These are phyloP conservation scores for Botrytis galanthina DNA, from an alignment of 2,329 filamentous ascomycete genomes.

Conservation along the genomic window DNA sequence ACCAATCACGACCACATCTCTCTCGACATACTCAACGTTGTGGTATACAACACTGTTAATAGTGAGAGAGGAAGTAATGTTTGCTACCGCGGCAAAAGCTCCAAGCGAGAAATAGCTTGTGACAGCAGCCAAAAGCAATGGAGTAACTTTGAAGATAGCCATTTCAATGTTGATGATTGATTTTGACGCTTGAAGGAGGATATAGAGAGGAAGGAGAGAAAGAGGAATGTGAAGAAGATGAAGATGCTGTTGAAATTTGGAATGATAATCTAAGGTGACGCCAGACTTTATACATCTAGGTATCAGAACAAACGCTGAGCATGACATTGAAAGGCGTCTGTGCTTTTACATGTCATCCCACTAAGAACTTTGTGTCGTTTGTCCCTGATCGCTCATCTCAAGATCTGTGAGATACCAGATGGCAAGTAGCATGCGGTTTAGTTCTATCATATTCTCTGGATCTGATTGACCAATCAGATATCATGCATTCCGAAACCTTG, in stretches of 20 bases:
- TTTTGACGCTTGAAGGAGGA: neutral
- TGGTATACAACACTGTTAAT: neutral
- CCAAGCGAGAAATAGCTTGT: neutral
- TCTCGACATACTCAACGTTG: neutral
- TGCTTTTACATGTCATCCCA: neutral
- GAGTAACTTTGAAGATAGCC: neutral
- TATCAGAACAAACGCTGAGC: neutral
- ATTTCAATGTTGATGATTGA: neutral
- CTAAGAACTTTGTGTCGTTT: neutral
- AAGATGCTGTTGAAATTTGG: neutral
- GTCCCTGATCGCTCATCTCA: neutral
- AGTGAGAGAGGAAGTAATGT: neutral
- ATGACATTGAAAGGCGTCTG: neutral
- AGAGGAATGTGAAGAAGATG: neutral
- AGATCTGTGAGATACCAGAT: neutral
- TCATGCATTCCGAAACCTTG: too few species aligned
- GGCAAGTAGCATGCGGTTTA: neutral
- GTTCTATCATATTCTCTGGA: neutral
- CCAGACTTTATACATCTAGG: neutral
- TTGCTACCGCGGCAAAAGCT: neutral
- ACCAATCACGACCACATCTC: constrained; percentile 40
- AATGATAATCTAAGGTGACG: neutral
- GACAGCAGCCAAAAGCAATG: neutral
- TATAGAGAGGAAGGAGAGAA: too few species aligned
- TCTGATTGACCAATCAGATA: neutral